Base-by-base conservation (phyloP, 1,284 basidiomycete species). In the Pseudozyma pruni region DNA sequence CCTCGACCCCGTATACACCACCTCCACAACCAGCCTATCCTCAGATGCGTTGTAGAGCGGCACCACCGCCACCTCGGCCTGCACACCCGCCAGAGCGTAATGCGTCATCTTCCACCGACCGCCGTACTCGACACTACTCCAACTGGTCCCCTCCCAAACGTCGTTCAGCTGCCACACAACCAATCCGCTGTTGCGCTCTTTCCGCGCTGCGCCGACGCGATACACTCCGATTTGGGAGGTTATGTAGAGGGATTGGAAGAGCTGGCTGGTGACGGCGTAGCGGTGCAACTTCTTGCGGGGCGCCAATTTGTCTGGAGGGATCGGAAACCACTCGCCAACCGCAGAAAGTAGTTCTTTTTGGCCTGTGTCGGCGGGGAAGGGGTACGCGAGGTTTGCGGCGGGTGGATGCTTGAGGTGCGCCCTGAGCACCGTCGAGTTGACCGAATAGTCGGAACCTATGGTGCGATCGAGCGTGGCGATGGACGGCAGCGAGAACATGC, bases 131-230 rank as follows among this genome's bases (percentile, higher is more conserved):
- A 89, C 85, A 32, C 85, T 84, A 7, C 87, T 85, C 88, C 88
- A 89, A 70, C 85, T 87, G 23, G 86, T 85, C 22, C 86, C 88
- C 75, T 89, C 87, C 88, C 88, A 89, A 43, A 89, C 87, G 76
- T 89, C 88, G 72, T 89, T 89, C 50, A 89, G 83, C 78, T 89
- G 88, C 88, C 88, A 89, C 11, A 88, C 86, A 32, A 88, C 82
- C 22, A 86, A 84, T 7, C 88, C 88, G 31, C 88, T 84, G 76
- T 89, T 89, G 70, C 87, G 86, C 84, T 88, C 85, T 11, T 85
- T 83, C 64, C 87, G 86, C 84, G 88, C 87, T 19, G 88, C 79
- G 63, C 88, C 86, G 3, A 86, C 87, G 66, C 87, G 88, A 83
- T 89, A 89, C 83, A 86, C 88, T 72, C 88, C 87, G 0, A 87